Evolutionary conservation across 176 grass and related monocot genomes (phyloP).

Genomic region (Bonia amplexicaulis): DNA sequence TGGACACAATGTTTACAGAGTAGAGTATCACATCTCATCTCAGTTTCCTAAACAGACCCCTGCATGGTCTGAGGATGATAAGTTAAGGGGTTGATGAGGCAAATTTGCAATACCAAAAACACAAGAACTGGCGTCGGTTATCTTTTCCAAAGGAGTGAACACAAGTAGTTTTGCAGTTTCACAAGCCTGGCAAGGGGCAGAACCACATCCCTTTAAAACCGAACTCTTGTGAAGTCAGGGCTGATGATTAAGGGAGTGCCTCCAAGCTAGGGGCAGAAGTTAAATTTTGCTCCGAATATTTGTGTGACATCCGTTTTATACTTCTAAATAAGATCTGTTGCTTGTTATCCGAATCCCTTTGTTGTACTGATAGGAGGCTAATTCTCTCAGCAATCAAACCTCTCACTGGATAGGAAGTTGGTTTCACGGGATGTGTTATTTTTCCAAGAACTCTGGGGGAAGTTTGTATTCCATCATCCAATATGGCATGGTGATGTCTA

Average conservation of each 20-base stretch:
- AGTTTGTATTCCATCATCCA: background rate
- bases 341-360: background rate
- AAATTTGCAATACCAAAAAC: background rate
- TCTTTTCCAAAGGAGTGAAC: background rate
- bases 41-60: background rate
- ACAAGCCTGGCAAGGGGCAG: background rate
- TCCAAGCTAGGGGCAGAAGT: background rate
- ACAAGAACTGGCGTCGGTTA: background rate
- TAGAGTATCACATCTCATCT: background rate
- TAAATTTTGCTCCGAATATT: background rate
- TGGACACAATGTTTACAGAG: slow-evolving; percentile 49
- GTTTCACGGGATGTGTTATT: background rate
- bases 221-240: background rate
- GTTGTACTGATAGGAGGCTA: background rate
- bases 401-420: background rate
- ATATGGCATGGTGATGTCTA: background rate
- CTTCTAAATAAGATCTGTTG: background rate
- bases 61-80: background rate
- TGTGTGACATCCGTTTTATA: background rate
- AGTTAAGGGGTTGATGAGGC: background rate
- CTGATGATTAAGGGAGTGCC: background rate
- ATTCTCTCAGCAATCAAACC: background rate
- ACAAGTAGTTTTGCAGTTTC: background rate
- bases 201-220: background rate
- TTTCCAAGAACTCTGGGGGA: background rate